phyloP scores from a whole-genome alignment of 306 rosid genomes.

The Prosopis cineraria region DNA sequence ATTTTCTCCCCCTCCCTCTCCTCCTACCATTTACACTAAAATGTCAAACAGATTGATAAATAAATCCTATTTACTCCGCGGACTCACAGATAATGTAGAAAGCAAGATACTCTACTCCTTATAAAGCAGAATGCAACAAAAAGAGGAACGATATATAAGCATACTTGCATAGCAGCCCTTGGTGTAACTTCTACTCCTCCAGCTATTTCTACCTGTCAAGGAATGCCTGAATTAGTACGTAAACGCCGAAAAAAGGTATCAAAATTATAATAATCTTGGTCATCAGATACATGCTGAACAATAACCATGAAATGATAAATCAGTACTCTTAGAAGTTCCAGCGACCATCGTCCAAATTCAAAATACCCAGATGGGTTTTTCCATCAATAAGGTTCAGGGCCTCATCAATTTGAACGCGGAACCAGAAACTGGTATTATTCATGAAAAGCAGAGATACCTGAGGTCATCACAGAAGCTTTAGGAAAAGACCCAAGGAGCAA shows the following conservation, averaged over 20 bases:
- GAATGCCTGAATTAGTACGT: conserved; percentile 1
- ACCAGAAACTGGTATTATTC: not conserved
- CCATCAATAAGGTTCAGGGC: not conserved
- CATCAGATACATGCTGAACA: not conserved
- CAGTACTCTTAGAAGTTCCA: not conserved
- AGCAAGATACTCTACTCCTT: not conserved
- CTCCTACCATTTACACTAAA: not conserved
- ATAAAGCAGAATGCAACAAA: not conserved
- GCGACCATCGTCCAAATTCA: not conserved
- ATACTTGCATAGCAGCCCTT: conserved; percentile 33
- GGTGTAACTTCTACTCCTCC: conserved; percentile 38
- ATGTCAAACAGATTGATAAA: not conserved
- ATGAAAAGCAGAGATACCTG: conserved; percentile 24
- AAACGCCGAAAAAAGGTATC: not conserved
- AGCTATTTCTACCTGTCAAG: conserved; percentile 44
- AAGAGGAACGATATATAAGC: not conserved
- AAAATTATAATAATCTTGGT: not conserved
- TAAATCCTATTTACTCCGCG: not conserved
- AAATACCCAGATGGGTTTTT: not conserved
- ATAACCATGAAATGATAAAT: not conserved
- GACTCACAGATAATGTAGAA: not conserved
- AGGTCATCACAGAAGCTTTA: conserved; percentile 1
- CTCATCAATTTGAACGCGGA: not conserved
- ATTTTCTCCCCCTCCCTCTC: not conserved
- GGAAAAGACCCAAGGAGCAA: conserved; percentile 37